phyloP scores from a whole-genome alignment of 345 rosid species.

The Litchi chinensis region DNA sequence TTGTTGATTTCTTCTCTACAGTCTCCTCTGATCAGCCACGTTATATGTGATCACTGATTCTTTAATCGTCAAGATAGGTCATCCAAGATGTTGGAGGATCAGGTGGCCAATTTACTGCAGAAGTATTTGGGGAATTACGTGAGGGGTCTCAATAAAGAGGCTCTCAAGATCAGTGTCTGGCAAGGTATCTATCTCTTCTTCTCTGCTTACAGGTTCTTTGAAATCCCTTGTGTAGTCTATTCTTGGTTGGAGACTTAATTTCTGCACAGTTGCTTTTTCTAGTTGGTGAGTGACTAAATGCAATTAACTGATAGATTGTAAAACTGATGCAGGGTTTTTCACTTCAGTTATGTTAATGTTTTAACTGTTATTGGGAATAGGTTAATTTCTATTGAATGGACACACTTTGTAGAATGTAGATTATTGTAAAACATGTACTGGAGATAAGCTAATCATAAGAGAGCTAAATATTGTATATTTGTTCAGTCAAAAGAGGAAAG shows the following conservation, averaged over 20 bases:
- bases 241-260: not conserved
- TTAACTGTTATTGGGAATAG: too few species aligned
- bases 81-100: conserved; percentile 94
- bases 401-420: not conserved
- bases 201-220: not conserved
- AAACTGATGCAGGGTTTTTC: not conserved
- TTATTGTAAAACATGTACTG: not conserved
- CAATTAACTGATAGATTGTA: not conserved
- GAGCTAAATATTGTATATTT: not conserved
- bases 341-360: not conserved
- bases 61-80: conserved; percentile 17
- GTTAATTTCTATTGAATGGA: not conserved
- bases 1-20: not conserved
- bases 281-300: not conserved
- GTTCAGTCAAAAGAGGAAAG: not conserved
- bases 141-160: conserved; percentile 85
- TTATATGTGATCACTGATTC: conserved; percentile 13
- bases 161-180: conserved; percentile 99
- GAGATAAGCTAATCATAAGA: not conserved
- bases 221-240: too few species aligned
- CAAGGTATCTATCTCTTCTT: conserved; percentile 46
- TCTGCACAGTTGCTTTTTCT: not conserved
- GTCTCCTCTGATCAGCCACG: not conserved
- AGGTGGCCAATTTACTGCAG: conserved; percentile 87
- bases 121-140: conserved; percentile 90